phyloP scores from a whole-genome alignment of 305 asterid species.

The Fraxinus dipetala region DNA sequence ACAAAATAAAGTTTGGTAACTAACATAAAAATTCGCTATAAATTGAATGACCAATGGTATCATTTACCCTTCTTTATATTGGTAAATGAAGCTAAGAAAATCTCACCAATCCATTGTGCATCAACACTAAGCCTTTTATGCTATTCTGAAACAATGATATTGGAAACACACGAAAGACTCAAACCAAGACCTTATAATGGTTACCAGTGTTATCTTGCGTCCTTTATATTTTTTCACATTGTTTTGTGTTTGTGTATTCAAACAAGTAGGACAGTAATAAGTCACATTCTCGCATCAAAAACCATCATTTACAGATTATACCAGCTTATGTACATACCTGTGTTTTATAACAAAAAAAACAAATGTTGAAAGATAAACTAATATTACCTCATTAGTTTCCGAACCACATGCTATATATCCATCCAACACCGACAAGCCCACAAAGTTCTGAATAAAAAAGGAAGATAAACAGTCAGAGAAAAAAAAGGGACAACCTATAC shows the following conservation, averaged over 20 bases:
- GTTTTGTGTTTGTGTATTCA: background rate
- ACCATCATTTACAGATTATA: background rate
- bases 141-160: background rate
- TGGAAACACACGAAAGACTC: background rate
- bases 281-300: background rate
- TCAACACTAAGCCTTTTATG: background rate
- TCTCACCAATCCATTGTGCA: background rate
- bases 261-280: background rate
- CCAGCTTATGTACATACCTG: background rate
- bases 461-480: background rate
- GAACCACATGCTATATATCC: constrained; percentile 52
- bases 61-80: background rate
- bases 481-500: background rate
- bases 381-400: constrained; percentile 60
- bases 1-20: background rate
- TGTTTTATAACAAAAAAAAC: background rate
- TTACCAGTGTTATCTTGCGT: background rate
- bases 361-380: background rate
- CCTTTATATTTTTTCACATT: background rate
- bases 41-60: background rate
- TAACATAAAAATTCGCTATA: background rate
- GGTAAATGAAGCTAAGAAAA: background rate
- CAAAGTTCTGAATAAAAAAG: constrained; percentile 41
- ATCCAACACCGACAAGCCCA: constrained; percentile 44
- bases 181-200: background rate